Conservation (phyloP, 176 grass and related monocot species). For the Alloteropsis semialata region DNA sequence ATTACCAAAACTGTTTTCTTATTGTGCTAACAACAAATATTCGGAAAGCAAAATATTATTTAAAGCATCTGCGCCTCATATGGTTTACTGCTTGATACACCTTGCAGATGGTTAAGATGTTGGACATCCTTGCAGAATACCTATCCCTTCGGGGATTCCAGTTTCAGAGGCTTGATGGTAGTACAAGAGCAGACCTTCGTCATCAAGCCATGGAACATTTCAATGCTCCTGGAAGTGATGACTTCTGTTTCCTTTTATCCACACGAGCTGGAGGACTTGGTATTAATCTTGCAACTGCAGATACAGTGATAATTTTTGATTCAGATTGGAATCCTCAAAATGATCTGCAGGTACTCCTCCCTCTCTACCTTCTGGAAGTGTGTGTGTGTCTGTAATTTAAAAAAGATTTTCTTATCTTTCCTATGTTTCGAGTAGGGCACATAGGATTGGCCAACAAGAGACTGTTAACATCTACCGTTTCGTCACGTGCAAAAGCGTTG, state of each 20-base stretch:
- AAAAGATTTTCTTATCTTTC: conserved; percentile 18
- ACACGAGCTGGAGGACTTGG: conserved; percentile 98
- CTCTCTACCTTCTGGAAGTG: not conserved
- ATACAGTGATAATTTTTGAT: conserved; percentile 98
- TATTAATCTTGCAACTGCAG: conserved; percentile 99
- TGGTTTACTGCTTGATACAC: not conserved
- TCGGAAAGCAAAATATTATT: not conserved
- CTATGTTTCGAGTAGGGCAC: conserved; percentile 73
- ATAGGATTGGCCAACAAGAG: conserved; percentile 98
- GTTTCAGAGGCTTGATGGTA: conserved; percentile 99
- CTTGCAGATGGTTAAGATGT: conserved; percentile 97
- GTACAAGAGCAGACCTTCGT: conserved; percentile 93
- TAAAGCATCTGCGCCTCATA: not conserved
- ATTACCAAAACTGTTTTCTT: not conserved
- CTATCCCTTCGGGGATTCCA: conserved; percentile 91
- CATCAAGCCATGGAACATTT: conserved; percentile 99
- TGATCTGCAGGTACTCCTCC: conserved; percentile 83
- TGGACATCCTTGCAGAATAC: conserved; percentile 99
- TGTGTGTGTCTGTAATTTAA: not conserved
- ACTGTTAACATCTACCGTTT: conserved; percentile 99
- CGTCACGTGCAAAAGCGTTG: conserved; percentile 97
- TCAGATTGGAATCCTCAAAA: conserved; percentile 99
- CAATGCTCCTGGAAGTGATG: conserved; percentile 96
- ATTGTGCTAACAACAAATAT: not conserved
- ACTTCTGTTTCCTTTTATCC: conserved; percentile 97